A percentile compares a stretch with the other conserved stretches of the same genome.
Conservation (phyloP, 768 basidiomycete species). For the Lyophyllum atratum region DNA sequence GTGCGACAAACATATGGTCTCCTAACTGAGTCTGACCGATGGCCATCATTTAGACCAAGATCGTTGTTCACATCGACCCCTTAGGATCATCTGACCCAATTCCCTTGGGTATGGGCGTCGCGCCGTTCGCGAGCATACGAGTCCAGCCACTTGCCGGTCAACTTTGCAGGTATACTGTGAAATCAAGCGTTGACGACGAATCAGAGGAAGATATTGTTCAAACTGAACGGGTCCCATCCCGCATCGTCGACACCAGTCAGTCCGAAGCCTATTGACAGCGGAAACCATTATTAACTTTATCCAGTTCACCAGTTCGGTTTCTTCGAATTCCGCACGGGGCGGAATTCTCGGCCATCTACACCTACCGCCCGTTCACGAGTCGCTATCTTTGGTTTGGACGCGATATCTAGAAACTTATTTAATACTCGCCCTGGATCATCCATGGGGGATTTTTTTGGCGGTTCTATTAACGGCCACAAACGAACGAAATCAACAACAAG, state of each 20-base stretch:
- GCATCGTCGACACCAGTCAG: slow-evolving; percentile 83
- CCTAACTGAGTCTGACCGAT: slow-evolving; percentile 5
- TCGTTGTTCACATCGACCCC: slow-evolving; percentile 85
- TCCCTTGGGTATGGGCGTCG: slow-evolving; percentile 66
- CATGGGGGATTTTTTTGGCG: slow-evolving; percentile 76
- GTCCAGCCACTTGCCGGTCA: slow-evolving; percentile 85
- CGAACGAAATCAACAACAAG: slow-evolving; percentile 71
- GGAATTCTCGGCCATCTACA: slow-evolving; percentile 77
- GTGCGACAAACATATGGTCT: slow-evolving; percentile 36
- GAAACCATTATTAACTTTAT: slow-evolving; percentile 6
- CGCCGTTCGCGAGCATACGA: slow-evolving; percentile 80
- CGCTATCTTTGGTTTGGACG: slow-evolving; percentile 88
- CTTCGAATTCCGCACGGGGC: slow-evolving; percentile 82
- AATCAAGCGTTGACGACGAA: slow-evolving; percentile 73
- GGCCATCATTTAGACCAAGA: slow-evolving; percentile 65
- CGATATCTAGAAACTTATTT: slow-evolving; percentile 88
- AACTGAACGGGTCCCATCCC: slow-evolving; percentile 68
- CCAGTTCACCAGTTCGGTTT: slow-evolving; percentile 87
- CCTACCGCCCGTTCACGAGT: slow-evolving; percentile 81
- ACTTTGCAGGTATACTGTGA: slow-evolving; percentile 76
- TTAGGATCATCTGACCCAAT: slow-evolving; percentile 74
- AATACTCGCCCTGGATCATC: slow-evolving; percentile 65
- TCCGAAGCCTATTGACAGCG: slow-evolving; percentile 10
- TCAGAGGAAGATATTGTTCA: slow-evolving; percentile 84
- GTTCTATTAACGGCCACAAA: slow-evolving; percentile 66